Evolutionary conservation across 2,329 filamentous ascomycete species (phyloP), one percentile per base, ranked within the genome.

Genomic region (Penicillium janthinellum): DNA sequence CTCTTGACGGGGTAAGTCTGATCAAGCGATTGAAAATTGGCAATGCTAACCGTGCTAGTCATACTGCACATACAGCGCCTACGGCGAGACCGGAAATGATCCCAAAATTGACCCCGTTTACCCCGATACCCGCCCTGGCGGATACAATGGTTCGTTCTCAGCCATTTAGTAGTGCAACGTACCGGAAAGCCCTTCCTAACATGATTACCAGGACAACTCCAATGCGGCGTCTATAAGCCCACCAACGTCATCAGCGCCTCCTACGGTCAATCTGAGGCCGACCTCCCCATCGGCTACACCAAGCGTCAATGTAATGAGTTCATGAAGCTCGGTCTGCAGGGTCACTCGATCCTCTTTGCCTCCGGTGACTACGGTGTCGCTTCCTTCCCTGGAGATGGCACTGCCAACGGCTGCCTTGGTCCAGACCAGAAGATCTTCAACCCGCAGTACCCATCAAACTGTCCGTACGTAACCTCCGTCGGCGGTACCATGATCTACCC

Each of bases 231-330:
- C 20, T 84, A 81, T 73, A 76, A 80, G 64, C 82, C 83, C 2
- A 83, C 84, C 10, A 84, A 85, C 62, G 84, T 86, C 6, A 79
- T 86, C 60, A 81, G 79, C 39, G 83, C 87, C 64, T 84, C 81
- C 3, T 86, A 86, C 68, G 83, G 83, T 49, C 81, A 81, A 44
- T 78, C 81, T 45, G 85, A 88, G 71, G 72, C 74, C 5, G 81
- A 82, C 22, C 75, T 86, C 20, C 84, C 85, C 0, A 71, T 78
- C 5, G 75, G 73, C 62, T 88, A 88, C 72, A 82, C 85, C 64
- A 75, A 81, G 63, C 73, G 77, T 3, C 77, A 80, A 62, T 79
- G 77, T 63, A 74, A 74, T 47, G 76, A 79, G 42, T 81, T 83
- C 64, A 74, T 85, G 67, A 85, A 86, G 69, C 78, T 86, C 0